Evolutionary conservation across 1,139 yeast genomes (phyloP), one percentile per base, ranked within the genome.

Genomic region (Sporopachydermia cereana): DNA sequence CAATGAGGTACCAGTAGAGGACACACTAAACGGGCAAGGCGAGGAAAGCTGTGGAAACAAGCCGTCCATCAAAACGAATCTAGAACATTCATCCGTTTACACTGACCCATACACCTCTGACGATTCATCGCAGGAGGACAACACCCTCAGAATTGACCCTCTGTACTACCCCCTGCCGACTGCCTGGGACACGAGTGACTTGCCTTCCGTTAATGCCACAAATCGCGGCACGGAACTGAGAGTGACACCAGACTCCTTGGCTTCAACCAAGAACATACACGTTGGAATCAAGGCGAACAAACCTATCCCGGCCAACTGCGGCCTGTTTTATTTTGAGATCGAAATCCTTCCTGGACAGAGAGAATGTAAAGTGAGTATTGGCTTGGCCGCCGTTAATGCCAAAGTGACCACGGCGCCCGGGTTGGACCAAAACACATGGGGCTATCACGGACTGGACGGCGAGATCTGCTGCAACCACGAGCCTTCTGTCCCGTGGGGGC

Each of bases 361-460:
- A 20, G 63, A 64, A 44, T 60, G 71, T 45, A 73, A 69, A 49
- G 58, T 69, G 2, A 59, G 69, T 1, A 50, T 73, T 17, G 77
- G 77, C 1, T 68, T 62, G 48, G 48, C 43, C 45, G 50, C 44
- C 12, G 47, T 42, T 5, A 51, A 57, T 17, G 57, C 60, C 12
- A 48, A 56, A 27, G 51, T 62, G 44, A 52, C 52, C 39, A 54
- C 68, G 53, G 52, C 68, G 44, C 67, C 72, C 2, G 80, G 79
- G 2, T 54, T 66, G 42, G 79, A 74, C 43, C 59, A 60, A 34
- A 67, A 71, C 20, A 63, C 76, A 2, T 77, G 74, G 69, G 81
- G 79, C 1, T 76, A 73, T 52, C 77, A 72, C 53, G 78, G 82
- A 3, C 72, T 66, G 50, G 78, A 74, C 50, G 84, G 84, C 0